Base-by-base conservation (phyloP, 805 yeast species). In the Saturnispora sekii region DNA sequence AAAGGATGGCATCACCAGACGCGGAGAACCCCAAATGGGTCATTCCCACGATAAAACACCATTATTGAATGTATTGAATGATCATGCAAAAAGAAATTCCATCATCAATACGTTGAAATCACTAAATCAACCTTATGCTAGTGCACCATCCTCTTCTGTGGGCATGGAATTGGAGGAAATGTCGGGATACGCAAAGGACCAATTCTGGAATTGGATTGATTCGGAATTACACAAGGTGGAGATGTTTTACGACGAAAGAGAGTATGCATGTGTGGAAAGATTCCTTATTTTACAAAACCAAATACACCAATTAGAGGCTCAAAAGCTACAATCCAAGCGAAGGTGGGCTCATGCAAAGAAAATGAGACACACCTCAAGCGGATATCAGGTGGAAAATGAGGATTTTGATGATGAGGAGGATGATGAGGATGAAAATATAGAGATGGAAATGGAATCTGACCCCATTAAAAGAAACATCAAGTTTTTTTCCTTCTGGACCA, bases 131-230 rank as follows among this genome's bases (percentile, higher is more conserved):
- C 15, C 17, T n/a, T n/a, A n/a, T n/a, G n/a, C n/a, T n/a, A 15
- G 26, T 18, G n/a, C 43, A 21, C 10, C 35, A 10, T 17, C 33
- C 11, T 11, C 30, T 5, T 15, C 33, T 9, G 10, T 6, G 9
- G 43, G 35, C 14, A 57, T 60, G 1, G 66, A 62, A 36, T 31
- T 62, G 38, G 65, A 61, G 10, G 61, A 61, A 41, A 48, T 60
- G 34, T 56, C 64, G 10, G 60, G 55, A 21, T 63, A 65, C n/a
- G 72, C 68, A 10, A 69, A 67, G 37, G 50, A 58, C 4, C 73
- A 72, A 43, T 87, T 86, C 51, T 50, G 70, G n/a, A 58, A 53
- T 2, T 86, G 95, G 94, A 69, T 86, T 5, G 81, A 83, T 44
- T 43, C 53, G 0, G 82, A 86, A 58, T 64, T 81, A 21, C 50